phyloP scores from a whole-genome alignment of 345 rosid genomes.

The Citrus inodora region DNA sequence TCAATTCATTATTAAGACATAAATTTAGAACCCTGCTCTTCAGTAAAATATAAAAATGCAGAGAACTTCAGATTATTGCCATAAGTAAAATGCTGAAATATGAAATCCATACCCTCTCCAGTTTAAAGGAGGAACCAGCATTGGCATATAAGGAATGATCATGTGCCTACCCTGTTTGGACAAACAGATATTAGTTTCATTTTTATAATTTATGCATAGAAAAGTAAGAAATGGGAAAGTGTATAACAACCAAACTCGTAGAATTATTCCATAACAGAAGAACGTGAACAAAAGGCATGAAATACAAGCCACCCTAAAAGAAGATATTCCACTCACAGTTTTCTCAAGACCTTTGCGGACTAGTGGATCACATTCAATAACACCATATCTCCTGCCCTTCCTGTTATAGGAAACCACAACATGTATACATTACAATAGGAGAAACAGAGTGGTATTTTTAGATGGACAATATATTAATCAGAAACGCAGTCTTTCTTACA shows the following conservation, averaged over 20 bases:
- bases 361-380: conserved; percentile 88
- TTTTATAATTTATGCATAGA: conserved; percentile 10
- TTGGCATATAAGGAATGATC: conserved; percentile 99
- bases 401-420: conserved; percentile 36
- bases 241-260: no score
- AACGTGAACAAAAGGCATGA: background rate
- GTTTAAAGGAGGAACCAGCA: conserved; percentile 86
- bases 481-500: conserved; percentile 41
- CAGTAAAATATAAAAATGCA: conserved; percentile 1
- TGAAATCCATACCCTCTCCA: conserved; percentile 84
- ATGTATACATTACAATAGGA: background rate
- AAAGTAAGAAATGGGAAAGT: conserved; percentile 4
- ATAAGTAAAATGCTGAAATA: conserved; percentile 1
- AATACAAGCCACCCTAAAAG: conserved; percentile 1
- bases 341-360: conserved; percentile 82
- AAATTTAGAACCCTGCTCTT: background rate
- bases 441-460: conserved; percentile 13
- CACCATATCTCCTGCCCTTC: conserved; percentile 86
- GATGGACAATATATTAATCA: conserved; percentile 10
- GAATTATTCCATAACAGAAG: background rate
- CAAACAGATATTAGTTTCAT: conserved; percentile 20
- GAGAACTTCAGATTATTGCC: background rate
- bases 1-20: background rate
- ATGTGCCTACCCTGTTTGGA: conserved; percentile 85
- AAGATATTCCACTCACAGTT: conserved; percentile 54